Percentiles rank a stretch among this genome's conserved stretches.
Conservation (phyloP, 495 filamentous ascomycete genomes). For the Neurospora terricola region DNA sequence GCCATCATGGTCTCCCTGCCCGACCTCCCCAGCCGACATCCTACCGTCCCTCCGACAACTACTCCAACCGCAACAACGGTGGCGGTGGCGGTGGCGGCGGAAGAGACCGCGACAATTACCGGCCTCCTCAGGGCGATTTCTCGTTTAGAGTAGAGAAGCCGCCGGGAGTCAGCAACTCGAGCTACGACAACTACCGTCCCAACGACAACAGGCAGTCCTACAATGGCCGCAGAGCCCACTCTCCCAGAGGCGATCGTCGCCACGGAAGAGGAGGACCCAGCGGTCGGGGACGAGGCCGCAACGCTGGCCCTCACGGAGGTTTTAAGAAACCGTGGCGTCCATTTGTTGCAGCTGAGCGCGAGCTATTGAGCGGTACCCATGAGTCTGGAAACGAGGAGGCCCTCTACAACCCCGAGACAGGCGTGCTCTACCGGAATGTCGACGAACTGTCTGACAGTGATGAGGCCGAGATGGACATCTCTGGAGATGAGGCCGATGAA, state of each 20-base stretch:
- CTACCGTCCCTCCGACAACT: background rate
- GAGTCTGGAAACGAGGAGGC: slow-evolving; percentile 22
- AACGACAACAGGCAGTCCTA: slow-evolving; percentile 3
- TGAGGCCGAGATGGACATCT: slow-evolving; percentile 59
- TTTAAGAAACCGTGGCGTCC: slow-evolving; percentile 8
- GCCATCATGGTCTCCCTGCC: slow-evolving; percentile 1
- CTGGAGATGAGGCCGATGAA: slow-evolving; percentile 42
- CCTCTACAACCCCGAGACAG: slow-evolving; percentile 25
- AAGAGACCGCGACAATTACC: slow-evolving; percentile 12
- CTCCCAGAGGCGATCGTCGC: background rate
- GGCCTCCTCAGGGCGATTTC: slow-evolving; percentile 34
- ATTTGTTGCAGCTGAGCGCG: slow-evolving; percentile 26
- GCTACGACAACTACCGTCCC: slow-evolving; percentile 13
- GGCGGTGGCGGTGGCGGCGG: slow-evolving; percentile 2
- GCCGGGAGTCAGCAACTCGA: slow-evolving; percentile 21
- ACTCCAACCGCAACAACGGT: slow-evolving; percentile 1
- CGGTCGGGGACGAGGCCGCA: background rate
- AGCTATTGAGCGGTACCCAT: slow-evolving; percentile 27
- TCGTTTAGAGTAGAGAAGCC: slow-evolving; percentile 35
- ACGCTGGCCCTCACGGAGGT: background rate
- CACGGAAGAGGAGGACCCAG: background rate
- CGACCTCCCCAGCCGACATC: background rate
- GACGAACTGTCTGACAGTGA: slow-evolving; percentile 64
- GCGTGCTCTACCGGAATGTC: slow-evolving; percentile 35
- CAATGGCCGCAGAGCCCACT: background rate